These are phyloP conservation scores for Apiospora rasikravindrae DNA, from an alignment of 2,329 filamentous ascomycete species.

Conservation along the genomic window DNA sequence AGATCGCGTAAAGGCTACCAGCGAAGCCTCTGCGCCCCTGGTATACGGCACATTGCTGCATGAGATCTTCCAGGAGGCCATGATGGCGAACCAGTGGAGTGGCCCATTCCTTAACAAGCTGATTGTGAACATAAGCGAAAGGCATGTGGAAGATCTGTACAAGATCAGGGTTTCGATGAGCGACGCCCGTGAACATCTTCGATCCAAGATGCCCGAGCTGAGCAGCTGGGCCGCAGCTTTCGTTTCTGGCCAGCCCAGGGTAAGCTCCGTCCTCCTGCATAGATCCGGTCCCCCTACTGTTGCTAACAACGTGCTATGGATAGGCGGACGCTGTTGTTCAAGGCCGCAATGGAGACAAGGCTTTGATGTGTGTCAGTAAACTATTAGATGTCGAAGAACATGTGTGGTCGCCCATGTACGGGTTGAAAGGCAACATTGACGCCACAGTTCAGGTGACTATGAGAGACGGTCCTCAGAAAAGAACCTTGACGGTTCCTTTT, in stretches of 20 bases:
- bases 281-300: constrained; percentile 18
- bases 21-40: constrained; percentile 77
- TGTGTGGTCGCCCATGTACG: constrained; percentile 97
- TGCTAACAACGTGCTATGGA: constrained; percentile 36
- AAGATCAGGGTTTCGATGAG: constrained; percentile 78
- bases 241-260: constrained; percentile 72
- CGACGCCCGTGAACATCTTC: constrained; percentile 79
- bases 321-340: constrained; percentile 75
- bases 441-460: constrained; percentile 91
- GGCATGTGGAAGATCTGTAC: constrained; percentile 87
- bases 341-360: constrained; percentile 77
- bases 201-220: constrained; percentile 82
- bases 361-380: constrained; percentile 87
- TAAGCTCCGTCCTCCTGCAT: constrained; percentile 41
- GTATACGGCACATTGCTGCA: constrained; percentile 94
- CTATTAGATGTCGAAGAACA: constrained; percentile 97
- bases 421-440: constrained; percentile 96
- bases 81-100: constrained; percentile 85
- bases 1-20: constrained; percentile 91
- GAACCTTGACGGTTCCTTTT: constrained; percentile 84
- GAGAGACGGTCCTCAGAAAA: constrained; percentile 68
- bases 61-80: constrained; percentile 90
- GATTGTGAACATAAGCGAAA: constrained; percentile 72
- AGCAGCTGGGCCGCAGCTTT: constrained; percentile 85
- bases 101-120: constrained; percentile 66